phyloP scores from a whole-genome alignment of 768 basidiomycete genomes.

The Podaxis mareebaensis region DNA sequence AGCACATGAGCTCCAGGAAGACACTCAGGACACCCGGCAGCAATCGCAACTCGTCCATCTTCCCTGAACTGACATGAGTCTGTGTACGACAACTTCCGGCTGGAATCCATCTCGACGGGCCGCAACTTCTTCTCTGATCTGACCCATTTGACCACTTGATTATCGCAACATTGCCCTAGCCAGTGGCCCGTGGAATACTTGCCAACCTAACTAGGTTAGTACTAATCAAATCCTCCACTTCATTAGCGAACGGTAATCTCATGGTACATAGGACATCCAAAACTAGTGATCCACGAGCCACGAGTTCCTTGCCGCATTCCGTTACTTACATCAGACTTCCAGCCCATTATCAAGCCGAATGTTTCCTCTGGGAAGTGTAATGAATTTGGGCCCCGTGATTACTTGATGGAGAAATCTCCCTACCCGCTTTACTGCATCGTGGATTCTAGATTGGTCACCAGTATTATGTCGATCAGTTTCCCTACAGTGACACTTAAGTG shows the following conservation, averaged over 20 bases:
- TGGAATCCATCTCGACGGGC: no score
- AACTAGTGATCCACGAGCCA: not conserved
- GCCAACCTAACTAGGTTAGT: not conserved
- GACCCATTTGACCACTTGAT: not conserved
- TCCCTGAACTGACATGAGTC: not conserved
- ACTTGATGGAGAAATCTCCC: not conserved
- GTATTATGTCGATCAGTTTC: not conserved
- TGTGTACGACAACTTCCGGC: not conserved
- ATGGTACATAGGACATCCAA: not conserved
- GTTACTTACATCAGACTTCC: not conserved
- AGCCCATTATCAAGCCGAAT: not conserved
- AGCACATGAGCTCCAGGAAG: not conserved
- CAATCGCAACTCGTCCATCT: not conserved
- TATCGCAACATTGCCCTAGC: not conserved
- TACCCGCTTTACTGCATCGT: not conserved
- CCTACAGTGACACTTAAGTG: not conserved
- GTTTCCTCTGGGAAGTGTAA: not conserved
- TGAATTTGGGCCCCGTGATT: not conserved
- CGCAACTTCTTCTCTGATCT: not conserved
- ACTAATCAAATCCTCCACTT: not conserved
- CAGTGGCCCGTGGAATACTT: not conserved
- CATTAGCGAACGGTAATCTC: not conserved
- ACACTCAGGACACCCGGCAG: not conserved
- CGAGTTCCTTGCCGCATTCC: not conserved
- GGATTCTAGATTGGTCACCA: not conserved